Evolutionary conservation across 768 basidiomycete genomes (phyloP).

Genomic region (Leccinum disarticulatum): DNA sequence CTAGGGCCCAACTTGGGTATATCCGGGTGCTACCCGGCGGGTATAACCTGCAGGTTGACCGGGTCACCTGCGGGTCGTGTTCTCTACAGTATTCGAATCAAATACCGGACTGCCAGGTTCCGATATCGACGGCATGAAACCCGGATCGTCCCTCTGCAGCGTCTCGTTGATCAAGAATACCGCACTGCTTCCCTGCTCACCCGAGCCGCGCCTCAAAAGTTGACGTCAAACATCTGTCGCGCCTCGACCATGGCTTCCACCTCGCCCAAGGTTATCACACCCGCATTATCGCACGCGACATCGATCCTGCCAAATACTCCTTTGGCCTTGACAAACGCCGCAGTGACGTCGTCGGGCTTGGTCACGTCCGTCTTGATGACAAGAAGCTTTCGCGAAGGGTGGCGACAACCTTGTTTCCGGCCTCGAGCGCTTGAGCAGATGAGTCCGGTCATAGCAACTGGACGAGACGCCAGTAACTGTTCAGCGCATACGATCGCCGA

Average conservation of each 20-base stretch:
- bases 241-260: slow-evolving; percentile 32
- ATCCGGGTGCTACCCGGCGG: no score
- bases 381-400: slow-evolving; percentile 39
- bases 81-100: no score
- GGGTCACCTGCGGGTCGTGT: no score
- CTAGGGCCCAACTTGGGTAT: no score
- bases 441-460: slow-evolving; percentile 28
- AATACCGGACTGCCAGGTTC: no score
- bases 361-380: slow-evolving; percentile 36
- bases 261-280: slow-evolving; percentile 8
- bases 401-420: slow-evolving; percentile 29
- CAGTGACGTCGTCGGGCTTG: slow-evolving; percentile 17
- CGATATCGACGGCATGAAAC: no score
- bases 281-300: slow-evolving; percentile 37
- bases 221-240: slow-evolving; percentile 36
- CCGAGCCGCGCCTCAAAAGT: slow-evolving; percentile 31
- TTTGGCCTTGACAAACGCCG: slow-evolving; percentile 29
- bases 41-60: no score
- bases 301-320: slow-evolving; percentile 35
- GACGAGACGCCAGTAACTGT: slow-evolving; percentile 24
- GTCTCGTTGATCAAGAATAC: background rate
- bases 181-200: slow-evolving; percentile 33
- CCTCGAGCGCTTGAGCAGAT: slow-evolving; percentile 13
- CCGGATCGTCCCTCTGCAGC: no score
- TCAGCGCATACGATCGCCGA: background rate